Evolutionary conservation across 2,329 filamentous ascomycete species (phyloP).

Genomic region (Colletotrichum endophyticum): DNA sequence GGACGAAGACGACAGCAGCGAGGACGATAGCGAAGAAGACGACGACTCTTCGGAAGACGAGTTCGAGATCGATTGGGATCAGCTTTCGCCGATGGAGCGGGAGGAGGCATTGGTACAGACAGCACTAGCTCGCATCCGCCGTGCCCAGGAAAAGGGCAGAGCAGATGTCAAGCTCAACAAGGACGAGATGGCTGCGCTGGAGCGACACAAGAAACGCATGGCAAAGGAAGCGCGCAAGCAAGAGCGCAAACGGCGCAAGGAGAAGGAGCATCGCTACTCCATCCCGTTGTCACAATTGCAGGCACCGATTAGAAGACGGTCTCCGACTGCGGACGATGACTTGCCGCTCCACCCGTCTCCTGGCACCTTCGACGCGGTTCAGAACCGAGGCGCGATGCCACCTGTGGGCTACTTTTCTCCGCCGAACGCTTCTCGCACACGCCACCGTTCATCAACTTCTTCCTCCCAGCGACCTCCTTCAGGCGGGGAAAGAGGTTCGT

Average conservation of each 20-base stretch:
- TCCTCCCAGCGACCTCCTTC: conserved; percentile 41
- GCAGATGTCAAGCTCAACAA: conserved; percentile 80
- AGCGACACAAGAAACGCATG: conserved; percentile 68
- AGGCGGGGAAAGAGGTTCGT: conserved; percentile 40
- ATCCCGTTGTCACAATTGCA: conserved; percentile 60
- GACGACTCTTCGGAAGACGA: conserved; percentile 35
- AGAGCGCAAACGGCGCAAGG: conserved; percentile 42
- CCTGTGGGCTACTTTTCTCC: conserved; percentile 59
- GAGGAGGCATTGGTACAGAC: conserved; percentile 80
- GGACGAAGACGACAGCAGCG: conserved; percentile 42
- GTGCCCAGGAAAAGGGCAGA: conserved; percentile 77
- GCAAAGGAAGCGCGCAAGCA: conserved; percentile 47
- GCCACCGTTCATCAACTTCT: conserved; percentile 46
- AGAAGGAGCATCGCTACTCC: conserved; percentile 52
- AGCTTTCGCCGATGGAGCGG: conserved; percentile 64
- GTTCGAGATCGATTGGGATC: conserved; percentile 50
- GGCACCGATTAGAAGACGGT: conserved; percentile 42
- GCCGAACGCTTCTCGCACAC: conserved; percentile 43
- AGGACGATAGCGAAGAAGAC: conserved; percentile 42
- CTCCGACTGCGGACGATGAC: conserved; percentile 36
- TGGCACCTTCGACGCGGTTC: conserved; percentile 38
- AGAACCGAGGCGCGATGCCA: conserved; percentile 43
- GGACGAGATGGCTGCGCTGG: conserved; percentile 81
- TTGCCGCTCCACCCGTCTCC: conserved; percentile 43
- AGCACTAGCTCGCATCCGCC: conserved; percentile 80